phyloP scores from a whole-genome alignment of 169 alveolate genomes.

The Babesia divergens region DNA sequence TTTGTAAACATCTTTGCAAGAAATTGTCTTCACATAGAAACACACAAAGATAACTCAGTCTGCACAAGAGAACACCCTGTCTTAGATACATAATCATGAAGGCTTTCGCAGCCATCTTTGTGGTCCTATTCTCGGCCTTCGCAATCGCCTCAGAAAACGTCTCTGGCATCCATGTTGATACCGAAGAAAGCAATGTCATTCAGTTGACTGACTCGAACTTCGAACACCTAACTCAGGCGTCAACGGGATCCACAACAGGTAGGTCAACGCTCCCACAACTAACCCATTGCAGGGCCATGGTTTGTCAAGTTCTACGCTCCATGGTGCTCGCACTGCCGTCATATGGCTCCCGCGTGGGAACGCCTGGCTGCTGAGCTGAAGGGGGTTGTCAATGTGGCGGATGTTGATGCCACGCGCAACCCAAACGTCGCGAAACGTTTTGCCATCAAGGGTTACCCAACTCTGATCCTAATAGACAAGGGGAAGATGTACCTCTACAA shows the following conservation, averaged over 20 bases:
- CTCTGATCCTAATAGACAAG: conserved; percentile 89
- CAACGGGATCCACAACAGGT: conserved; percentile 75
- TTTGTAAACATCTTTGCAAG: too few species aligned
- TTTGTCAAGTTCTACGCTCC: conserved; percentile 91
- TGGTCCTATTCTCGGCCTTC: not conserved
- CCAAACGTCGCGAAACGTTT: conserved; percentile 76
- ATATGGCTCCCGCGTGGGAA: conserved; percentile 88
- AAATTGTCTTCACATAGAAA: too few species aligned
- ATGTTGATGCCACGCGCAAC: conserved; percentile 78
- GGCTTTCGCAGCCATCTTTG: not conserved
- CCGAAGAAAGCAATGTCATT: conserved; percentile 49
- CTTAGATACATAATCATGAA: not conserved
- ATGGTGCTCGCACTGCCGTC: conserved; percentile 90
- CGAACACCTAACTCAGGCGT: conserved; percentile 68
- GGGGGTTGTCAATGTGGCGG: conserved; percentile 78
- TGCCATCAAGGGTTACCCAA: conserved; percentile 93
- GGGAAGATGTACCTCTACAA: conserved; percentile 84
- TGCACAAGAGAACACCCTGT: too few species aligned
- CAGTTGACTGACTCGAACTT: conserved; percentile 66
- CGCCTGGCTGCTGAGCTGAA: conserved; percentile 88
- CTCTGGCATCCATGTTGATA: conserved; percentile 5
- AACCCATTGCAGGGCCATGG: conserved; percentile 76
- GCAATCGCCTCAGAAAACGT: conserved; percentile 2
- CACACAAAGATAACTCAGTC: too few species aligned
- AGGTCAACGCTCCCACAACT: not conserved